Evolutionary conservation across 441 rosid species (phyloP).

Genomic region (Aquilaria agallochum): DNA sequence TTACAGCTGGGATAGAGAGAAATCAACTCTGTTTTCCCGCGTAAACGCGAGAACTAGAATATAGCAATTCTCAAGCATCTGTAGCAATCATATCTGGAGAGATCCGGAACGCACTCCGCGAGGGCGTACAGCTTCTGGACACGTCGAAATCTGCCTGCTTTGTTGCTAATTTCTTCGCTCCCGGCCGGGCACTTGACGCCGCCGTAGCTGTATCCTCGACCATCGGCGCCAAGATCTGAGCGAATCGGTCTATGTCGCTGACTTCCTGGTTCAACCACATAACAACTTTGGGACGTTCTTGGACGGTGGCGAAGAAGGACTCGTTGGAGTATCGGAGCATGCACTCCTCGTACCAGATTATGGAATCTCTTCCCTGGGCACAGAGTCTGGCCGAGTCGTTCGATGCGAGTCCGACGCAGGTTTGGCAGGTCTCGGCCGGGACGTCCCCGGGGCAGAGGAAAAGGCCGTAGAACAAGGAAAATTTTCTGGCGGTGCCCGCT

Average conservation of each 20-base stretch:
- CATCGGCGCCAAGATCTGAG: slow-evolving; percentile 6
- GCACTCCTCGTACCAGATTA: slow-evolving; percentile 42
- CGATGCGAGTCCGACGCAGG: neutral
- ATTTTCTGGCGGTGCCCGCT: neutral
- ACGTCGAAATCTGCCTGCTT: neutral
- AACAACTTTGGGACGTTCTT: rapidly evolving
- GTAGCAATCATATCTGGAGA: slow-evolving; percentile 26
- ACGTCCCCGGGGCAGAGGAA: slow-evolving; percentile 1
- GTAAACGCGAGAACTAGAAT: slow-evolving; percentile 3
- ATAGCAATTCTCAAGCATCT: slow-evolving; percentile 28
- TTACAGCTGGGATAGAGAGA: slow-evolving; percentile 6
- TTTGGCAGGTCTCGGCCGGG: neutral
- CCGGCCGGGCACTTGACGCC: neutral
- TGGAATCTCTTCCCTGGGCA: no score
- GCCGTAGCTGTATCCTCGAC: slow-evolving; percentile 6
- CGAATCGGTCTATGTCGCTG: slow-evolving; percentile 8
- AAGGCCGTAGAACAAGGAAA: slow-evolving; percentile 9
- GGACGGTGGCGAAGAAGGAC: slow-evolving; percentile 18
- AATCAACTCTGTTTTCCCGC: slow-evolving; percentile 7
- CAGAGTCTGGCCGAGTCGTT: neutral
- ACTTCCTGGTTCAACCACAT: slow-evolving; percentile 16
- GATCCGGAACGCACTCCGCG: slow-evolving; percentile 55
- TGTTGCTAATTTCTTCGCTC: neutral
- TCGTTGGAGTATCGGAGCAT: slow-evolving; percentile 29
- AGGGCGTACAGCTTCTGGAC: slow-evolving; percentile 29